Evolutionary conservation across 2,329 filamentous ascomycete genomes (phyloP).

Genomic region (Camptophora hylomeconis): DNA sequence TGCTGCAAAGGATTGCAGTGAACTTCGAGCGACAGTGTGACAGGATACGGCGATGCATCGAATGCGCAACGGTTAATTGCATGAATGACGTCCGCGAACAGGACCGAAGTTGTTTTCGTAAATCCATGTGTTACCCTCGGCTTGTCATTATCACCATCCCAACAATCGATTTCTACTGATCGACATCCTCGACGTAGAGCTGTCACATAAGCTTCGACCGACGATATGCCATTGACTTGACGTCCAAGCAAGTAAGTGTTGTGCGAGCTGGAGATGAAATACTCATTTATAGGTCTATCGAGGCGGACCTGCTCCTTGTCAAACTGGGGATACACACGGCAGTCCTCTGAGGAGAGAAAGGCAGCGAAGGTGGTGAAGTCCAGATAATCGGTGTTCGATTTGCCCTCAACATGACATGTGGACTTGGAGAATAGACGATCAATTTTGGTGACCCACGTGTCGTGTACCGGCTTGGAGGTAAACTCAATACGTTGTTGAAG

Average conservation of each 20-base stretch:
- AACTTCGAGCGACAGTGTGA: constrained; percentile 92
- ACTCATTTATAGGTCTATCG: constrained; percentile 82
- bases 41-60: constrained; percentile 67
- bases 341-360: constrained; percentile 63
- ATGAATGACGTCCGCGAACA: constrained; percentile 81
- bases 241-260: constrained; percentile 92
- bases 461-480: constrained; percentile 37
- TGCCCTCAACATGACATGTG: constrained; percentile 6
- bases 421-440: constrained; percentile 10
- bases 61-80: constrained; percentile 95
- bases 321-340: constrained; percentile 48
- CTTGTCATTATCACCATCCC: constrained; percentile 80
- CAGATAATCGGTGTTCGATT: constrained; percentile 41
- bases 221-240: constrained; percentile 80
- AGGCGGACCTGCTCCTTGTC: constrained; percentile 51
- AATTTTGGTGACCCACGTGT: constrained; percentile 12
- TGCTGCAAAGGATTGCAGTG: constrained; percentile 81
- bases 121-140: constrained; percentile 85
- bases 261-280: constrained; percentile 96
- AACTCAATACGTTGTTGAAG: constrained; percentile 66
- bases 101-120: constrained; percentile 76
- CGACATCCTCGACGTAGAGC: constrained; percentile 80
- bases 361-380: constrained; percentile 64
- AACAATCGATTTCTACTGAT: constrained; percentile 95
- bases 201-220: constrained; percentile 86